Conservation (phyloP, 345 rosid species). For the Salix purpurea region DNA sequence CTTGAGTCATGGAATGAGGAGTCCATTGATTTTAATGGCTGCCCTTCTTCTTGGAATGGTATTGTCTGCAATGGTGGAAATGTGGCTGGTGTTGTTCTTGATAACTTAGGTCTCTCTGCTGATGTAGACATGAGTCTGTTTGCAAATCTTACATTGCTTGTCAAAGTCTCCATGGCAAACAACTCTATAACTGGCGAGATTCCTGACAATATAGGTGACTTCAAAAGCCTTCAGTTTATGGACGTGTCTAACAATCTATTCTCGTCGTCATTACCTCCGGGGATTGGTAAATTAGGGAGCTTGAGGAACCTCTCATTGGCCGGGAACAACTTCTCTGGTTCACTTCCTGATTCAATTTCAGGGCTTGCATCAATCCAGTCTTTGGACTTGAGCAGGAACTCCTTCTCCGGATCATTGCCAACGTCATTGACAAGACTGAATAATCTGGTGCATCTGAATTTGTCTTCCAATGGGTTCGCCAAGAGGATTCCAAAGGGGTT, state of each 20-base stretch:
- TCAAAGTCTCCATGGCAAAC: constrained; percentile 82
- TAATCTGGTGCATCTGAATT: constrained; percentile 55
- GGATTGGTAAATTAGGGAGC: constrained; percentile 61
- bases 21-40: constrained; percentile 89
- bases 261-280: constrained; percentile 51
- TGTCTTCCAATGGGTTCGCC: constrained; percentile 64
- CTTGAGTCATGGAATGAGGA: constrained; percentile 93
- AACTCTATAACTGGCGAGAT: constrained; percentile 72
- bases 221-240: constrained; percentile 69
- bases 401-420: constrained; percentile 74
- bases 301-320: constrained; percentile 71
- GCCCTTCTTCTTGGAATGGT: constrained; percentile 98
- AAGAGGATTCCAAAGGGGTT: constrained; percentile 73
- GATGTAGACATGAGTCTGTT: constrained; percentile 77
- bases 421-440: constrained; percentile 54
- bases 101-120: constrained; percentile 70
- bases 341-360: constrained; percentile 61
- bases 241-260: constrained; percentile 78
- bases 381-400: constrained; percentile 79
- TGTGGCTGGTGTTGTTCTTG: constrained; percentile 85
- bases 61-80: constrained; percentile 83
- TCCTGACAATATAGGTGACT: constrained; percentile 57
- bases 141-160: constrained; percentile 79
- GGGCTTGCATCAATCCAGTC: constrained; percentile 69
- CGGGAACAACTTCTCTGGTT: constrained; percentile 89